Base-by-base conservation (phyloP, 306 rosid species). In the Lathyrus oleraceus region DNA sequence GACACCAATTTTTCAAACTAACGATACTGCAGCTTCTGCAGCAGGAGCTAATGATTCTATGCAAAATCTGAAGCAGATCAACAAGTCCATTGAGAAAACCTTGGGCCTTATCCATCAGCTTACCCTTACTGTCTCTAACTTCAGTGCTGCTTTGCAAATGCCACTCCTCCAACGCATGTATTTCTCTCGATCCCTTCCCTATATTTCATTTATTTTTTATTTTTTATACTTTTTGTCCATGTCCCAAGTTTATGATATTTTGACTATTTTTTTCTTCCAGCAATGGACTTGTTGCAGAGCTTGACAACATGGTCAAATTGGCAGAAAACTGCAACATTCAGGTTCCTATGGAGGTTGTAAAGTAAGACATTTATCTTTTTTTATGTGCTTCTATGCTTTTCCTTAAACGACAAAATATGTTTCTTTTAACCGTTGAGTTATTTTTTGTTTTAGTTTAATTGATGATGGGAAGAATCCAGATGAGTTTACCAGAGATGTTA, bases 381-480 rank as follows among this genome's bases (percentile, higher is more conserved):
- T 20, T 66, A 65, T 68, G 32, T 47, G 40, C 53, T 82, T 74
- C 9, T 52, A 16, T 73, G 53, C 53, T 49, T 61, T 77, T 74
- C 39, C 44, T 35, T 11, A 35, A 39, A 60, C 5, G 3, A 20
- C 40, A 1, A 20, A 42, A 52, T 63, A 13, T 36, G 3, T 7
- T 38, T 58, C 8, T 53, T 21, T 53, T 66, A 63, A 65, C 45
- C 54, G 27, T 44, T 56, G n/a, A 49, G 73, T 42, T 57, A 61
- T 45, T 78, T 58, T 23, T 69, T 73, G 80, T 10, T 69, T 45
- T 57, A 90, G 98, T 84, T 88, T 91, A 84, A 93, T 93, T 49
- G 98, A 92, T 42, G 96, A 90, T 28, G 96, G 96, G 65, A 90
- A 94, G 83, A 94, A 94, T 79, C 98, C 96, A 20, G 98, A 94